Conservation (phyloP, 1,284 basidiomycete species). For the Trichosporon sp. region DNA sequence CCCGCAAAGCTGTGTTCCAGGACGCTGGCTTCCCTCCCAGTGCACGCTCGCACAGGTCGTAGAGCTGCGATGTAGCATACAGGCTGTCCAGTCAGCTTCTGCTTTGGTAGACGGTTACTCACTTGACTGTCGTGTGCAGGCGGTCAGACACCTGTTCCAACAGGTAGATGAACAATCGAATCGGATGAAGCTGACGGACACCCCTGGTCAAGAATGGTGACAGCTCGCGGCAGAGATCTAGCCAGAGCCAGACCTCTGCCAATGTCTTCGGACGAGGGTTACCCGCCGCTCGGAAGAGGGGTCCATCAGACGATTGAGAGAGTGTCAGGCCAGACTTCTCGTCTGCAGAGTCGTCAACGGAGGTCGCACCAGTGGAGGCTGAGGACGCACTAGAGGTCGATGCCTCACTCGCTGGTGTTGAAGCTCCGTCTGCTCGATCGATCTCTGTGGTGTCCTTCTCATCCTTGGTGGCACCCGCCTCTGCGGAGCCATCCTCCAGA, state of each 20-base stretch:
- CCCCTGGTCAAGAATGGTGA: neutral
- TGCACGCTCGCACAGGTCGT: slow-evolving; percentile 22
- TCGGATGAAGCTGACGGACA: neutral
- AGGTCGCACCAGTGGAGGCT: neutral
- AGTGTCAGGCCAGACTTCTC: neutral
- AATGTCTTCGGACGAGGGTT: neutral
- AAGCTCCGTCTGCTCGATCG: neutral
- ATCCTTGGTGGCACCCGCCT: neutral
- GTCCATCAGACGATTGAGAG: neutral
- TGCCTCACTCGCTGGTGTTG: neutral
- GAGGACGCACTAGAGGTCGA: neutral
- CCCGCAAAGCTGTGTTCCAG: slow-evolving; percentile 18
- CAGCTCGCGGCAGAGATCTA: slow-evolving; percentile 24
- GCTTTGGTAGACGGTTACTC: neutral
- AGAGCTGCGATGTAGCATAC: slow-evolving; percentile 22
- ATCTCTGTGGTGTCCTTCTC: neutral
- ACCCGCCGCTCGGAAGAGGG: slow-evolving; percentile 1
- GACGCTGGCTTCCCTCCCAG: slow-evolving; percentile 18
- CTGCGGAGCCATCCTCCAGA: neutral
- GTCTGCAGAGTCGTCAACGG: neutral
- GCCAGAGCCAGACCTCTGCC: slow-evolving; percentile 22
- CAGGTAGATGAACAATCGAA: slow-evolving; percentile 19
- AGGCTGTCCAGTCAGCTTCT: slow-evolving; percentile 4
- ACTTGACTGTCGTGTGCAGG: slow-evolving; percentile 15
- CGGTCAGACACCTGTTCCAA: slow-evolving; percentile 15